Evolutionary conservation across 108 stramenopile species (phyloP).

Genomic region (Cyclotella sp.): DNA sequence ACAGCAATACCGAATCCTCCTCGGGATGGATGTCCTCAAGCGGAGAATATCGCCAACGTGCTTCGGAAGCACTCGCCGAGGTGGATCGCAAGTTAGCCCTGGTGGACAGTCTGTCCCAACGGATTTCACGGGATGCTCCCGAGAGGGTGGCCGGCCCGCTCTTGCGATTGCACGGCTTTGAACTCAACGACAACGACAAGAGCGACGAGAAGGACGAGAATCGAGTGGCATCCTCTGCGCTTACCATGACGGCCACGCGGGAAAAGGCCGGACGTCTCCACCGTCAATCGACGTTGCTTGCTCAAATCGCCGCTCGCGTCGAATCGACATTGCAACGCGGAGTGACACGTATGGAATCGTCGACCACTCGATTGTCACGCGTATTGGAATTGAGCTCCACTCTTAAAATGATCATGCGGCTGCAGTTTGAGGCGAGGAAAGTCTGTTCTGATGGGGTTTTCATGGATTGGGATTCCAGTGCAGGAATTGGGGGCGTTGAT

Average conservation of each 20-base stretch:
- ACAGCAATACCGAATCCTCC: not conserved
- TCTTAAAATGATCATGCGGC: slow-evolving; percentile 80
- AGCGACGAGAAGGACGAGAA: slow-evolving; percentile 4
- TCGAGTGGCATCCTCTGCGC: not conserved
- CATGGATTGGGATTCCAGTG: slow-evolving; percentile 58
- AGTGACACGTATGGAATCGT: slow-evolving; percentile 72
- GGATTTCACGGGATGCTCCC: slow-evolving; percentile 74
- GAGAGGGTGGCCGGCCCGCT: slow-evolving; percentile 82
- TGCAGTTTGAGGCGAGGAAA: slow-evolving; percentile 82
- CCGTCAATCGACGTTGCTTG: slow-evolving; percentile 75
- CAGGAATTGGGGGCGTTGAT: slow-evolving; percentile 43
- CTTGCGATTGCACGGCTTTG: slow-evolving; percentile 75
- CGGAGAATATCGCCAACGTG: slow-evolving; percentile 57
- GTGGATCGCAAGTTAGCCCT: slow-evolving; percentile 81
- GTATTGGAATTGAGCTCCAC: slow-evolving; percentile 72
- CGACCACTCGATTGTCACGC: slow-evolving; percentile 71
- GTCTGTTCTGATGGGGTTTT: slow-evolving; percentile 52
- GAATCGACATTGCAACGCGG: slow-evolving; percentile 72
- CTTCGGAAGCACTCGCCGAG: slow-evolving; percentile 77
- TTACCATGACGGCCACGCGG: slow-evolving; percentile 51
- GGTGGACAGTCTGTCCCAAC: slow-evolving; percentile 78
- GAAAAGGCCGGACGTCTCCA: slow-evolving; percentile 74
- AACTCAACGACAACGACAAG: slow-evolving; percentile 5
- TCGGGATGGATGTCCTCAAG: slow-evolving; percentile 44
- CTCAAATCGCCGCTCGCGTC: slow-evolving; percentile 68